Percentiles rank a stretch among this genome's conserved stretches.
Evolutionary conservation across 176 grass and related monocot species (phyloP).

Genomic region (Alloteropsis semialata): DNA sequence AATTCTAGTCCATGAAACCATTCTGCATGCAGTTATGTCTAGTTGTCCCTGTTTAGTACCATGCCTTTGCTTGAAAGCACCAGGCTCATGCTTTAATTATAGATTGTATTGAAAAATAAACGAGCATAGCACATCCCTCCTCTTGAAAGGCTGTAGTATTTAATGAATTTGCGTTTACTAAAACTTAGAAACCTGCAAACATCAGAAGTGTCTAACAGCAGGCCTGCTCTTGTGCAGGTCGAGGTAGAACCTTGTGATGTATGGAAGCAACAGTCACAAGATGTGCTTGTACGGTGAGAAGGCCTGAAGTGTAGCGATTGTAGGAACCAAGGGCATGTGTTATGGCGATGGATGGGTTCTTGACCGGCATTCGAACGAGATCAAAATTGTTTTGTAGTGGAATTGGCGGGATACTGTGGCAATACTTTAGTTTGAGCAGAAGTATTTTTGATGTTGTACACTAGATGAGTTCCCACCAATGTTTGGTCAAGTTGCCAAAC

Average conservation of each 20-base stretch:
- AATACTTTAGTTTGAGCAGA: not conserved
- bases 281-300: slow-evolving; percentile 50
- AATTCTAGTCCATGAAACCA: not conserved
- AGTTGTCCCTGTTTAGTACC: not conserved
- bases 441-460: not conserved
- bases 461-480: not conserved
- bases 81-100: not conserved
- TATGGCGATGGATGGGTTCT: not conserved
- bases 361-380: not conserved
- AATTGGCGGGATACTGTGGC: not conserved
- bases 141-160: not conserved
- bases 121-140: not conserved
- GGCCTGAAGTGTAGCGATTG: not conserved
- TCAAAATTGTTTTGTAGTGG: not conserved
- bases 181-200: not conserved
- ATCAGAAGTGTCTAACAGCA: not conserved
- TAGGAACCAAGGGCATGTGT: not conserved
- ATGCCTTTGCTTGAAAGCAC: not conserved
- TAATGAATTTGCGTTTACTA: not conserved
- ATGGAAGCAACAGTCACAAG: slow-evolving; percentile 83
- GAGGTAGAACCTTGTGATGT: slow-evolving; percentile 66
- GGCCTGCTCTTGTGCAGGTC: slow-evolving; percentile 29
- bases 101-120: not conserved
- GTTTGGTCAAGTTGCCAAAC: not conserved
- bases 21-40: not conserved